Percentiles rank a stretch among this genome's conserved stretches.
Evolutionary conservation across 2,329 filamentous ascomycete species (phyloP).

Genomic region (Colletotrichum tropicicola): DNA sequence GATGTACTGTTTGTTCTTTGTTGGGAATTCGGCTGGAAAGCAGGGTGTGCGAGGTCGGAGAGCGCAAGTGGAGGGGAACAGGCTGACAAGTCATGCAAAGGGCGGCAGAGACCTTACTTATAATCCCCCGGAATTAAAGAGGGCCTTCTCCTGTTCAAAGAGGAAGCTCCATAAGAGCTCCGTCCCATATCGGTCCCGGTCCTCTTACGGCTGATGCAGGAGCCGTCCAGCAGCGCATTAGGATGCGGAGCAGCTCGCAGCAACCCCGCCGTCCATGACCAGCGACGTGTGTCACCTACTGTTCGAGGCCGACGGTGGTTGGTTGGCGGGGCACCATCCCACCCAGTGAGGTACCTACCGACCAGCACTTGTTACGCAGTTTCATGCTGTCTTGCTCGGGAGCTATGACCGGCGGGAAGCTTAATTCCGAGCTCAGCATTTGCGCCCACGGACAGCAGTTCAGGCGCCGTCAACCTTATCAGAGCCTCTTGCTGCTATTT

Average conservation of each 20-base stretch:
- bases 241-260: slow-evolving; percentile 20
- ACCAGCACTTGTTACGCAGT: neutral
- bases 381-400: slow-evolving; percentile 8
- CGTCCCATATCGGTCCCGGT: slow-evolving; percentile 6
- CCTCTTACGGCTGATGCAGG: slow-evolving; percentile 1
- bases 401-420: slow-evolving; percentile 23
- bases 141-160: slow-evolving; percentile 4
- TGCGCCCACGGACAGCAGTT: neutral
- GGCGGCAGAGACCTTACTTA: slow-evolving; percentile 23
- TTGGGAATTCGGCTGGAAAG: neutral
- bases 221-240: neutral
- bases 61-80: slow-evolving; percentile 1
- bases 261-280: slow-evolving; percentile 20
- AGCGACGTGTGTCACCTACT: slow-evolving; percentile 18
- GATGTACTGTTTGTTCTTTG: slow-evolving; percentile 1
- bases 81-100: neutral
- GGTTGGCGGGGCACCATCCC: slow-evolving; percentile 4
- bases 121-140: slow-evolving; percentile 14
- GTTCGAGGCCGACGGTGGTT: neutral
- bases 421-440: neutral
- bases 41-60: slow-evolving; percentile 13
- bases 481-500: neutral
- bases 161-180: slow-evolving; percentile 21
- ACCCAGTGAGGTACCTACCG: neutral
- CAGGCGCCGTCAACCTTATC: neutral